These are phyloP conservation scores for Zizania latifolia DNA, from an alignment of 176 grass and related monocot species.

Conservation along the genomic window DNA sequence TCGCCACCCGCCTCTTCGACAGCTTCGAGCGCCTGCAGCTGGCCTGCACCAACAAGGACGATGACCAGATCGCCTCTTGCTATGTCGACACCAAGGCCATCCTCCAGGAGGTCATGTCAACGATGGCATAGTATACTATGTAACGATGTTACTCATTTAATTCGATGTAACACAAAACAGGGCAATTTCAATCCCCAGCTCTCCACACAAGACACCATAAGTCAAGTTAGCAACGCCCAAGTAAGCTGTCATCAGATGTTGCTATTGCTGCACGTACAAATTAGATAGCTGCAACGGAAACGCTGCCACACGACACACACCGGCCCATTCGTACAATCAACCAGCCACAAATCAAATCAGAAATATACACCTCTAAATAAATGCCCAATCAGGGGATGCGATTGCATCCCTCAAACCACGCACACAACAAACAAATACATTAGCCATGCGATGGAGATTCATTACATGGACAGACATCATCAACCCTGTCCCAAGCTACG, in stretches of 20 bases:
- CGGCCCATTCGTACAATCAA: conserved; percentile 2
- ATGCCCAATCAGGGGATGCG: background rate
- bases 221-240: too few species aligned
- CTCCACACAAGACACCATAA: too few species aligned
- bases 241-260: too few species aligned
- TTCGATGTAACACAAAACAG: too few species aligned
- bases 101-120: conserved; percentile 63
- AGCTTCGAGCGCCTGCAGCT: conserved; percentile 60
- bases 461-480: too few species aligned
- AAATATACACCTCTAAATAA: conserved; percentile 27
- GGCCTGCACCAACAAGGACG: conserved; percentile 51
- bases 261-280: background rate
- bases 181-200: too few species aligned
- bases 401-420: conserved; percentile 32
- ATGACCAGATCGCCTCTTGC: conserved; percentile 26
- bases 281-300: conserved; percentile 7
- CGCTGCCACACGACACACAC: background rate
- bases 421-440: conserved; percentile 2
- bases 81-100: conserved; percentile 53
- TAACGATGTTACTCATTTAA: too few species aligned
- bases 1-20: conserved; percentile 75
- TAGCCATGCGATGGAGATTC: background rate
- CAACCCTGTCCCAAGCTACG: conserved; percentile 28
- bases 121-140: conserved; percentile 54
- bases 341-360: background rate